Percentiles rank a stretch among this genome's conserved stretches.
Conservation (phyloP, 257 asterid genomes). For the Agastache rugosa region DNA sequence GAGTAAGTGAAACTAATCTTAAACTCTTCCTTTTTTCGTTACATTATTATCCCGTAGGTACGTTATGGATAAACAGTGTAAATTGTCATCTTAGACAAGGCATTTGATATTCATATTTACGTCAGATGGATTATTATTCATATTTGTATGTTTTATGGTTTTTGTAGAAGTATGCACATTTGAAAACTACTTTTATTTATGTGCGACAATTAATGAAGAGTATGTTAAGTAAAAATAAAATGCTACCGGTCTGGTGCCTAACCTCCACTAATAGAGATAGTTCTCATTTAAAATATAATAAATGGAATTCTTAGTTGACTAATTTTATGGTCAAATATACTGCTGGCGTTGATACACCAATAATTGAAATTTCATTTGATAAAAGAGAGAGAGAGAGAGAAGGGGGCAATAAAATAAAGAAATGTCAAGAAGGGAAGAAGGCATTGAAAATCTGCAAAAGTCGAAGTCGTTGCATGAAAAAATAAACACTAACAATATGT, state of each 20-base stretch:
- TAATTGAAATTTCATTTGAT: not conserved
- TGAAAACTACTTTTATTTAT: too few species aligned
- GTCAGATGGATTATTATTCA: too few species aligned
- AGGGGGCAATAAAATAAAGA: not conserved
- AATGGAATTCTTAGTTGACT: constrained; percentile 21
- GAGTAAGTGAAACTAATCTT: too few species aligned
- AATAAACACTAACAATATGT: not conserved
- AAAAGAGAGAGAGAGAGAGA: not conserved
- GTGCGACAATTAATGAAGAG: not conserved
- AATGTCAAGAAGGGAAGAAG: not conserved
- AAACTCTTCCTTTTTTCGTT: too few species aligned
- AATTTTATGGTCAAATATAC: constrained; percentile 18
- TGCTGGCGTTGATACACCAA: constrained; percentile 21
- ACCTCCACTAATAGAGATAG: not conserved
- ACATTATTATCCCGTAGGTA: too few species aligned
- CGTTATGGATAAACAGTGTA: too few species aligned
- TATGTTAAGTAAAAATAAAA: not conserved
- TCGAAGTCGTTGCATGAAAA: not conserved
- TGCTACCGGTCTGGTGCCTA: not conserved
- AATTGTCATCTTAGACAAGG: too few species aligned
- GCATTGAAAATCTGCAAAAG: constrained; percentile 7
- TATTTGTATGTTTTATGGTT: too few species aligned
- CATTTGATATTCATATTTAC: too few species aligned
- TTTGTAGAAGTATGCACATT: too few species aligned
- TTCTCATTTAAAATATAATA: not conserved